phyloP scores from a whole-genome alignment of 2,329 filamentous ascomycete genomes.

The Boeremia lycopersici region DNA sequence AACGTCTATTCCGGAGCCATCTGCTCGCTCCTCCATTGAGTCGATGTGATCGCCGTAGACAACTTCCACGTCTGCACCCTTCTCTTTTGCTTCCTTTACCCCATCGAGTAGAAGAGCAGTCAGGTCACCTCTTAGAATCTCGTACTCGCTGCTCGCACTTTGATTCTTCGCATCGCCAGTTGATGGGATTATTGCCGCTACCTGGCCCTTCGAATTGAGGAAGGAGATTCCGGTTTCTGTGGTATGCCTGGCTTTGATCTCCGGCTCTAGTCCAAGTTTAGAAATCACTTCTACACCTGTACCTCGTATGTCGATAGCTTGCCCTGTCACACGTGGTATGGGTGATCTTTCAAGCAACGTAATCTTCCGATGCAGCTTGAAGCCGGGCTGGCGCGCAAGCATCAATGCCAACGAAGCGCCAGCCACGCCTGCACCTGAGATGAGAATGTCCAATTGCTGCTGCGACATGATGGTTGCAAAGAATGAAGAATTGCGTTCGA shows the following conservation, averaged over 20 bases:
- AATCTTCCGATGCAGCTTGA: constrained; percentile 41
- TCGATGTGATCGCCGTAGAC: constrained; percentile 33
- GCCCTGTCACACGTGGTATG: constrained; percentile 48
- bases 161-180: constrained; percentile 29
- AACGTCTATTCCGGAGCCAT: constrained; percentile 28
- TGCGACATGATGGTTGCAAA: background rate
- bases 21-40: constrained; percentile 23
- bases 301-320: constrained; percentile 54
- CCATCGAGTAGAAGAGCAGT: constrained; percentile 43
- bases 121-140: constrained; percentile 42
- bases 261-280: constrained; percentile 48
- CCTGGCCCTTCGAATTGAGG: constrained; percentile 33
- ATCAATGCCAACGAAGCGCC: constrained; percentile 47
- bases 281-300: constrained; percentile 50
- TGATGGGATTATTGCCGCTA: constrained; percentile 26
- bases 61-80: constrained; percentile 21
- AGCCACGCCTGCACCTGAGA: constrained; percentile 49
- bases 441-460: constrained; percentile 35
- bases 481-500: background rate
- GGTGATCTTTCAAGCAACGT: constrained; percentile 54
- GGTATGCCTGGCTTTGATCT: constrained; percentile 45
- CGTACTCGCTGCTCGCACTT: constrained; percentile 37
- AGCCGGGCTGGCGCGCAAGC: constrained; percentile 33
- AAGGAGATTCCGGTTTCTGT: constrained; percentile 51
- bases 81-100: constrained; percentile 20